Base-by-base conservation (phyloP, 1,284 basidiomycete species). In the Golubevia pallescens region DNA sequence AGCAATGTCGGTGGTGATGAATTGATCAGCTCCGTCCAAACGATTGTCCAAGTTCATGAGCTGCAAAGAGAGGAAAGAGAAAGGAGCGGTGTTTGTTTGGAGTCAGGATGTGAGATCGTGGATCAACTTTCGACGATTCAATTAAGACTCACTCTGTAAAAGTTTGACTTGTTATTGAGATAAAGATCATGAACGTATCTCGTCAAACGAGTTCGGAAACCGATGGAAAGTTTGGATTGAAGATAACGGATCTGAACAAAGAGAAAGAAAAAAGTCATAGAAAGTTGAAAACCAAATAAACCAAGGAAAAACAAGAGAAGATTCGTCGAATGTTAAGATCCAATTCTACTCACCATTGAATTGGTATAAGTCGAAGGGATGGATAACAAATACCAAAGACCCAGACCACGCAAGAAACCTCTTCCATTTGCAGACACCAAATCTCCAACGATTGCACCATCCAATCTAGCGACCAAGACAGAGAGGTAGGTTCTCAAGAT, bases 301-400 rank as follows among this genome's bases (percentile, higher is more conserved):
- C n/a, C n/a, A n/a, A n/a, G n/a, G n/a, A n/a, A n/a, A n/a, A n/a
- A n/a, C n/a, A n/a, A n/a, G n/a, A n/a, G n/a, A n/a, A n/a, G n/a
- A n/a, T n/a, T n/a, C n/a, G n/a, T n/a, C n/a, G n/a, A n/a, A n/a
- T n/a, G n/a, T n/a, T n/a, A n/a, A n/a, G n/a, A n/a, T n/a, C n/a
- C n/a, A n/a, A n/a, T n/a, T n/a, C n/a, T n/a, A n/a, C n/a, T n/a
- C n/a, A n/a, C n/a, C 93, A 98, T 95, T 1, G 93, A 92, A 84
- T 99, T 98, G 0, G 95, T 98, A 83, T 95, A 96, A 19, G 94
- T 95, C 78, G 93, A 94, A 0, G 96, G 95, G 24, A 98, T 88
- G 0, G 94, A 93, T 5, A 99, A 89, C 4, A 91, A 87, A 80
- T 96, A 97, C 95, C 95, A 98, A 67, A 94, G 88, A 0, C 89